Base-by-base conservation (phyloP, 768 basidiomycete species). In the Megacollybia marginata region DNA sequence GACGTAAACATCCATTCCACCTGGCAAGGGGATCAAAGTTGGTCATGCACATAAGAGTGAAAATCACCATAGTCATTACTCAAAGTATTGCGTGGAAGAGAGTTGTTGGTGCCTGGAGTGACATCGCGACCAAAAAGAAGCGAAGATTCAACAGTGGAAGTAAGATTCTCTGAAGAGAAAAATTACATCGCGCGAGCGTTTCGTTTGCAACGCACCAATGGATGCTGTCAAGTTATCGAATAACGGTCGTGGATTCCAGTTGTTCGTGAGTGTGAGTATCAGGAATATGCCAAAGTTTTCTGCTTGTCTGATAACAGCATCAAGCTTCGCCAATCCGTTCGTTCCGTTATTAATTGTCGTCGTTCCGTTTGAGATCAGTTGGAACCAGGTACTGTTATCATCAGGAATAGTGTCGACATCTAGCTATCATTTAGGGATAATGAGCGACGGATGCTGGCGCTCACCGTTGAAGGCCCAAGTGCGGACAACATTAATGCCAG, bases 391-490 rank as follows among this genome's bases (percentile, higher is more conserved):
- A 1, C 82, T 80, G 48, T 77, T 73, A 47, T 65, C 56, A 28
- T 28, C 6, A 8, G 80, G 80, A 54, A 79, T 66, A n/a, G 66
- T 62, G 2, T 65, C 63, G 38, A 83, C 80, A 54, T 81, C 79
- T 79, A 40, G 44, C 50, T 42, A 28, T 28, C 23, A 28, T 28
- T 28, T 42, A 33, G 28, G n/a, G 16, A 48, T 44, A 40, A 16
- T 28, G 23, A 6, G 20, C n/a, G 23, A 48, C 40, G 47, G 47
- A 16, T 11, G 32, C 48, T 35, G 13, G 54, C 59, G 23, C 23
- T 34, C 36, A 76, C 83, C 85, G 63, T 86, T 85, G 62, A 86
- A 87, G 15, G 75, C 85, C 85, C 85, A 88, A 4, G 78, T 69
- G 38, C 84, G 72, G 28, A 86, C 75, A 18, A 82, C 82, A 35